Evolutionary conservation across 192 early-diverging fungal species (phyloP).

Genomic region (Backusella circina): DNA sequence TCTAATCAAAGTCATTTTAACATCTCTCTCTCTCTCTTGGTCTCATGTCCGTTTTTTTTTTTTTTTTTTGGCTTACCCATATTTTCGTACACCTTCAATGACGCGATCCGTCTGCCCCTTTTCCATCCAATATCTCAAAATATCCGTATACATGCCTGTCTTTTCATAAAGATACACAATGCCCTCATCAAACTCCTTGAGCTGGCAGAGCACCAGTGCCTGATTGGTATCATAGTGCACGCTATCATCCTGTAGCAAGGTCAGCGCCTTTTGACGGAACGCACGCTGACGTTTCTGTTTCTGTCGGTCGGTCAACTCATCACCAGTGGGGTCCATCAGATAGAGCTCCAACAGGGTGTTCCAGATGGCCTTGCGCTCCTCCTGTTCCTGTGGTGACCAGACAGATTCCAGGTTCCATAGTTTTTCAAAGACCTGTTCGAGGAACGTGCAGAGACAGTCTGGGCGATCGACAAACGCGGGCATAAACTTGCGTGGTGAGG

Average conservation of each 20-base stretch:
- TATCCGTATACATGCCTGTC: conserved; percentile 70
- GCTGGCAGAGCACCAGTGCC: conserved; percentile 86
- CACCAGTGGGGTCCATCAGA: conserved; percentile 33
- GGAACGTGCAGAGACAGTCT: conserved; percentile 72
- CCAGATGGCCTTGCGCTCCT: conserved; percentile 78
- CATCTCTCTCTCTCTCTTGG: too few relatives aligned
- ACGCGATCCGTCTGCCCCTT: conserved; percentile 64
- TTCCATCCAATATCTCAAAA: conserved; percentile 70
- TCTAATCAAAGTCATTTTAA: conserved; percentile 25
- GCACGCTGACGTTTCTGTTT: conserved; percentile 17
- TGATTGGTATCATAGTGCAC: conserved; percentile 88
- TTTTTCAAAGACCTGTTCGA: conserved; percentile 79
- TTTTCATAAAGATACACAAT: conserved; percentile 87
- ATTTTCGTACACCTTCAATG: conserved; percentile 56
- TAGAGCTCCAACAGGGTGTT: conserved; percentile 92
- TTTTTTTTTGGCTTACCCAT: conserved; percentile 41
- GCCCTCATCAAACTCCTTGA: conserved; percentile 80
- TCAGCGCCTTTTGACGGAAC: conserved; percentile 58
- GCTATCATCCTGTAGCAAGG: conserved; percentile 62
- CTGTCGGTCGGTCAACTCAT: background rate
- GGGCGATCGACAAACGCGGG: conserved; percentile 86
- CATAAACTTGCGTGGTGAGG: conserved; percentile 71
- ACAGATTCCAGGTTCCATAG: conserved; percentile 57
- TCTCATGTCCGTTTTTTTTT: too few relatives aligned
- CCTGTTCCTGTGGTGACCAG: conserved; percentile 35